Conservation (phyloP, 805 yeast genomes). For the Candida arabinofermentans region DNA sequence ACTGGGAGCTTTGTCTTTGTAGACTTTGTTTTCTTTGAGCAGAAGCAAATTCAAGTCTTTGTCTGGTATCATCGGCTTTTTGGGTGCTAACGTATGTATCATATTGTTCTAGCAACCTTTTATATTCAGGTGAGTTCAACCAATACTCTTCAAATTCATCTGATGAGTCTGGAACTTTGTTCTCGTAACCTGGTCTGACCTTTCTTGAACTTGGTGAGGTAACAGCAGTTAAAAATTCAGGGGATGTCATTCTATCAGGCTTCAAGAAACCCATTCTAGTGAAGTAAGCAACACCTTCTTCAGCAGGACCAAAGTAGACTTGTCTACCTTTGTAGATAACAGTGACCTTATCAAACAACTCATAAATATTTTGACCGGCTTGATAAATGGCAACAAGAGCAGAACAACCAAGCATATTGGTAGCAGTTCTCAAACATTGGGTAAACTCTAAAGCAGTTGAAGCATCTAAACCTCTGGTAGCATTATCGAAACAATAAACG, state of each 20-base stretch:
- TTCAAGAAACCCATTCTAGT: constrained; percentile 61
- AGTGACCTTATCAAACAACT: constrained; percentile 56
- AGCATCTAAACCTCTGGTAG: constrained; percentile 70
- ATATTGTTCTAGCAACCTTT: constrained; percentile 33
- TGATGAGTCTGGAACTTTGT: constrained; percentile 52
- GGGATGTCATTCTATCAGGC: constrained; percentile 65
- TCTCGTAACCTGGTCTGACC: constrained; percentile 47
- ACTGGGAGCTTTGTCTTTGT: constrained; percentile 33
- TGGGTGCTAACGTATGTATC: constrained; percentile 37
- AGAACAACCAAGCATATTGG: constrained; percentile 52
- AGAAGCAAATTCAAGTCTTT: constrained; percentile 40
- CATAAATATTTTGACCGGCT: constrained; percentile 63
- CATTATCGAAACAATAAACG: constrained; percentile 62
- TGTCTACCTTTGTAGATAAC: constrained; percentile 60
- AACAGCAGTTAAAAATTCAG: constrained; percentile 64
- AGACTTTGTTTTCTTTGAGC: constrained; percentile 35
- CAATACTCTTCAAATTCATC: constrained; percentile 56
- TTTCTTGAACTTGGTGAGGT: constrained; percentile 62
- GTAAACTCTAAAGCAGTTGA: constrained; percentile 66
- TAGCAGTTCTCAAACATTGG: constrained; percentile 58
- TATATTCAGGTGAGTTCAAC: constrained; percentile 53
- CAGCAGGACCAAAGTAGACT: constrained; percentile 55
- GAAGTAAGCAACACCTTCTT: constrained; percentile 51
- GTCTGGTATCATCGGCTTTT: constrained; percentile 36
- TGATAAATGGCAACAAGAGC: constrained; percentile 65